These are phyloP conservation scores for Zygoascus sp. DNA, from an alignment of 1,139 yeast genomes.

Conservation along the genomic window DNA sequence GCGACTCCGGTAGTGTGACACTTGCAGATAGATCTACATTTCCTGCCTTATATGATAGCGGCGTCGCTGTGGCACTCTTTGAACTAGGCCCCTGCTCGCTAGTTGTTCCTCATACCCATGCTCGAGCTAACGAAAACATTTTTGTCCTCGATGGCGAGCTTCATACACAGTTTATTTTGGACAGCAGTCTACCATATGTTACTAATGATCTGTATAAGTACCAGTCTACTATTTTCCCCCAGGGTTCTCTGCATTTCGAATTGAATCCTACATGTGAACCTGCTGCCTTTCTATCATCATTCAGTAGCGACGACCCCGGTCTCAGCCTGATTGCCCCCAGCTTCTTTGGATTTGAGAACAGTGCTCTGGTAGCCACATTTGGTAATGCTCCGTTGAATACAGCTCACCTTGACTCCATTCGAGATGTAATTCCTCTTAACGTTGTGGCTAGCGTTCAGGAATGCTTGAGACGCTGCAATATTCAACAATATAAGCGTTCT, in stretches of 20 bases:
- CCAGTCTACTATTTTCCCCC: constrained; percentile 22
- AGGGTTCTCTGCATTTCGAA: constrained; percentile 23
- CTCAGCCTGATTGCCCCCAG: constrained; percentile 19
- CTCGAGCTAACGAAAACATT: constrained; percentile 25
- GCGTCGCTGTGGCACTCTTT: constrained; percentile 21
- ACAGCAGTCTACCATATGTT: constrained; percentile 19
- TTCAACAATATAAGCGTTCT: not conserved
- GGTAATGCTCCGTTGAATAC: constrained; percentile 18
- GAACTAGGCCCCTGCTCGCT: constrained; percentile 25
- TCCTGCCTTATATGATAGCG: constrained; percentile 24
- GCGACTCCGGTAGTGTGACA: constrained; percentile 22
- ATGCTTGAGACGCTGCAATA: constrained; percentile 16
- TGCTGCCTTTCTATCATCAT: constrained; percentile 20
- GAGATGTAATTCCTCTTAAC: constrained; percentile 16
- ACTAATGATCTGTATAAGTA: constrained; percentile 17
- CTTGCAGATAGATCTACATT: constrained; percentile 23
- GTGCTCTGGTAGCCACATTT: constrained; percentile 16
- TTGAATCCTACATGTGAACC: constrained; percentile 23
- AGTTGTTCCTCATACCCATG: constrained; percentile 24
- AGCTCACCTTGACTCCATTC: constrained; percentile 16
- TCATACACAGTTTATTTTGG: constrained; percentile 23
- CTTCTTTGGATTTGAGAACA: constrained; percentile 17
- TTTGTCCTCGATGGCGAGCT: constrained; percentile 22
- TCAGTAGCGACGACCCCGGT: constrained; percentile 25
- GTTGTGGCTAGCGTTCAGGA: constrained; percentile 15